Evolutionary conservation across 177 flowering plant species (phyloP).

Genomic region (Vitis hybrid): DNA sequence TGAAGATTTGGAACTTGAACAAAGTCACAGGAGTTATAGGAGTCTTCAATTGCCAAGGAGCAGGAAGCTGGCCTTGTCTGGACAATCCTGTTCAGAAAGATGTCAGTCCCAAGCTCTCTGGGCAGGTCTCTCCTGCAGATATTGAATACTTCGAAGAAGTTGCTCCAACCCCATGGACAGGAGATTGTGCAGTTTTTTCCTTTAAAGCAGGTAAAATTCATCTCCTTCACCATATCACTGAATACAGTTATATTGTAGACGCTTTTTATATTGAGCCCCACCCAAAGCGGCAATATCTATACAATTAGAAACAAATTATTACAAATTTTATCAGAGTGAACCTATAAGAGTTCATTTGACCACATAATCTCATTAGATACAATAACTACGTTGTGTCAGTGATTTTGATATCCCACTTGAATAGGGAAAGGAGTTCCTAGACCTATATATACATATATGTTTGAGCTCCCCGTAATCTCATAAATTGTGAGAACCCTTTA

Average conservation of each 20-base stretch:
- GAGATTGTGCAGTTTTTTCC: conserved; percentile 61
- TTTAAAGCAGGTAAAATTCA: conserved; percentile 40
- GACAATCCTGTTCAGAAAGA: conserved; percentile 21
- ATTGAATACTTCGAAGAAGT: conserved; percentile 61
- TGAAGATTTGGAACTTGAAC: conserved; percentile 76
- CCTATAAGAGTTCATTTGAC: rapidly evolving
- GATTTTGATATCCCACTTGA: too few relatives aligned
- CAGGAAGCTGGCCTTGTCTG: conserved; percentile 63
- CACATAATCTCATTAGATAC: too few relatives aligned
- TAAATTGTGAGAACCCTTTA: too few relatives aligned
- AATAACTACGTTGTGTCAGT: rapidly evolving
- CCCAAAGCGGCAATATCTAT: too few relatives aligned
- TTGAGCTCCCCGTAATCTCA: too few relatives aligned
- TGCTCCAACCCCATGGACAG: conserved; percentile 42
- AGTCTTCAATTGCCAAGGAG: conserved; percentile 78
- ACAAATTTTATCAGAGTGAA: too few relatives aligned
- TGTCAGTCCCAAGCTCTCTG: conserved; percentile 23
- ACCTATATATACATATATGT: too few relatives aligned
- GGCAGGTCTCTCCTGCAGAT: conserved; percentile 56
- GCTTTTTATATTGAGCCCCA: too few relatives aligned
- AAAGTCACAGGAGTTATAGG: conserved; percentile 60
- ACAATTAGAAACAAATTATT: too few relatives aligned
- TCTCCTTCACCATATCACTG: background rate
- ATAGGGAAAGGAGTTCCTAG: too few relatives aligned
- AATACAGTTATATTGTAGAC: too few relatives aligned